Conservation (phyloP, 2,329 filamentous ascomycete genomes). For the Grosmannia clavigera region DNA sequence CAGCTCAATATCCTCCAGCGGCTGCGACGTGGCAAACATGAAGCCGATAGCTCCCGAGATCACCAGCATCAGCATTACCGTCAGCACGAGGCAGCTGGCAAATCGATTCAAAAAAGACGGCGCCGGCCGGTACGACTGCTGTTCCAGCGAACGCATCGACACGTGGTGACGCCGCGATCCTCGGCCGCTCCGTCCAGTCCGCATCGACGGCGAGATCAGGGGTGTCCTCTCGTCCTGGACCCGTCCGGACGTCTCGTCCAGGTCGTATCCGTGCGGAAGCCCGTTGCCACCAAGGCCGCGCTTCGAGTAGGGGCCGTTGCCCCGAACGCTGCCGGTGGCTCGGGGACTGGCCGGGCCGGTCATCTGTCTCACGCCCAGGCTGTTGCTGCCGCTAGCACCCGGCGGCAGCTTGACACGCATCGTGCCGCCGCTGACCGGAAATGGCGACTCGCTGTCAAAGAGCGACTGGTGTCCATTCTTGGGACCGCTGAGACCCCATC, state of each 20-base stretch:
- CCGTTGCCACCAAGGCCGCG: conserved; percentile 11
- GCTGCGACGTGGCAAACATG: conserved; percentile 83
- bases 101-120: conserved; percentile 58
- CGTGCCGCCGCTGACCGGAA: conserved; percentile 39
- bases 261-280: conserved; percentile 56
- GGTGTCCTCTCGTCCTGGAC: conserved; percentile 85
- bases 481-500: conserved; percentile 58
- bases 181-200: conserved; percentile 42
- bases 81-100: conserved; percentile 78
- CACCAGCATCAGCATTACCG: conserved; percentile 67
- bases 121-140: conserved; percentile 44
- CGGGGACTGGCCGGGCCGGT: conserved; percentile 61
- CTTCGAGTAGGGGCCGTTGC: conserved; percentile 7
- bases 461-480: conserved; percentile 57
- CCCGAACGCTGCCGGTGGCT: conserved; percentile 26
- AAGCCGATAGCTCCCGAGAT: conserved; percentile 79
- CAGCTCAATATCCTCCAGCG: conserved; percentile 66
- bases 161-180: conserved; percentile 37
- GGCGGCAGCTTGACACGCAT: conserved; percentile 14
- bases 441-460: conserved; percentile 68
- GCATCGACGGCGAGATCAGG: conserved; percentile 49
- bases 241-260: conserved; percentile 59
- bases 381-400: conserved; percentile 22
- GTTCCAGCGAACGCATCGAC: conserved; percentile 59
- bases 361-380: conserved; percentile 38